A percentile compares a stretch with the other conserved stretches of the same genome.
Conservation (phyloP, 2,329 filamentous ascomycete species). For the Volutella citrinella region DNA sequence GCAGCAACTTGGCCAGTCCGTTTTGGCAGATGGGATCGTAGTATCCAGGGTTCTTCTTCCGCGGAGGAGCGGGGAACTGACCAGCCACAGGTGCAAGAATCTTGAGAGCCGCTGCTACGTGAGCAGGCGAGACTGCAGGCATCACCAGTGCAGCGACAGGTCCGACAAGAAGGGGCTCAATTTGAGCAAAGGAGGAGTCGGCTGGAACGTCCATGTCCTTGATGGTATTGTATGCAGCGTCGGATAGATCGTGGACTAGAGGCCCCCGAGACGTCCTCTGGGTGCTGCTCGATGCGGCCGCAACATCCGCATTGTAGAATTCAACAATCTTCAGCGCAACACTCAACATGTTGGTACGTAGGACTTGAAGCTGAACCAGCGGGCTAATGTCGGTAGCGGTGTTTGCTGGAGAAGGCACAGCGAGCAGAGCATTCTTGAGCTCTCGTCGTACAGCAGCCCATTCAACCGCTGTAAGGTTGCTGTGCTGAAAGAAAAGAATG, state of each 20-base stretch:
- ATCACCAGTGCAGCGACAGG: slow-evolving; percentile 79
- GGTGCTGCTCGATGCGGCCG: slow-evolving; percentile 30
- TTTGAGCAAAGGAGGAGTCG: slow-evolving; percentile 49
- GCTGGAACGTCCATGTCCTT: slow-evolving; percentile 33
- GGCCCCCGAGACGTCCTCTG: slow-evolving; percentile 29
- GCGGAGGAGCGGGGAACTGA: slow-evolving; percentile 73
- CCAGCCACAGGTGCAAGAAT: slow-evolving; percentile 71
- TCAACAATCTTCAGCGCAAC: slow-evolving; percentile 83
- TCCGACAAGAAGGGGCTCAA: slow-evolving; percentile 76
- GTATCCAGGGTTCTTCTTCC: slow-evolving; percentile 75
- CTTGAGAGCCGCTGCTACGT: slow-evolving; percentile 77
- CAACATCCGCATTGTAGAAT: slow-evolving; percentile 61
- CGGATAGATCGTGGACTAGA: slow-evolving; percentile 51
- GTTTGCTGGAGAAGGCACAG: slow-evolving; percentile 39
- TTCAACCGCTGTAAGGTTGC: slow-evolving; percentile 68
- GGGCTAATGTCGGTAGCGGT: slow-evolving; percentile 46
- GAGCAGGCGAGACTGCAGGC: slow-evolving; percentile 76
- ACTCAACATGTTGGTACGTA: slow-evolving; percentile 87
- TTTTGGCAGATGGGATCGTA: slow-evolving; percentile 76
- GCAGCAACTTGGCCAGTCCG: slow-evolving; percentile 80
- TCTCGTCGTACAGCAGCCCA: slow-evolving; percentile 44
- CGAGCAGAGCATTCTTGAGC: slow-evolving; percentile 40
- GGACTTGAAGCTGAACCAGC: slow-evolving; percentile 72
- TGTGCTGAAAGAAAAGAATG: slow-evolving; percentile 77
- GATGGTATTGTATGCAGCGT: slow-evolving; percentile 49